phyloP scores from a whole-genome alignment of 1,284 basidiomycete genomes.

The Puccinia horiana region DNA sequence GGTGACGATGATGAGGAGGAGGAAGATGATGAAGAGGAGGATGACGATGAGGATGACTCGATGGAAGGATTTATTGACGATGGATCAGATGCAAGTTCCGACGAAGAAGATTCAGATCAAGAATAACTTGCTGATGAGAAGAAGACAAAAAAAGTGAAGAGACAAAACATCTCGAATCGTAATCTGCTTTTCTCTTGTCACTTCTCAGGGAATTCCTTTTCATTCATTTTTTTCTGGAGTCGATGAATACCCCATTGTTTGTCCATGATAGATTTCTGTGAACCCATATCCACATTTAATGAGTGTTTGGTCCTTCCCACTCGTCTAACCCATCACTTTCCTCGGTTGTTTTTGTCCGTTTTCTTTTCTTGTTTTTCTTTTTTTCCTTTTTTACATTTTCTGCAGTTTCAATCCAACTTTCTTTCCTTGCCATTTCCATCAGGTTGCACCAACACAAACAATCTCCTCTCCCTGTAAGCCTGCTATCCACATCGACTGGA shows the following conservation, averaged over 20 bases:
- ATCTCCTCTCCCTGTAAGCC: no score
- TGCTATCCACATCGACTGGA: no score
- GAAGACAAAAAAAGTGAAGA: neutral
- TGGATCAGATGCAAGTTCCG: constrained; percentile 52
- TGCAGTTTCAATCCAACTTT: neutral
- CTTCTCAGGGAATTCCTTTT: neutral
- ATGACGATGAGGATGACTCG: constrained; percentile 64
- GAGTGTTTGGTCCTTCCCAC: neutral
- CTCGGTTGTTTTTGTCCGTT: neutral
- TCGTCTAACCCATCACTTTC: neutral
- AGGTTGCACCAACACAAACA: neutral
- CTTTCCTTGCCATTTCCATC: neutral
- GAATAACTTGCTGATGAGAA: neutral
- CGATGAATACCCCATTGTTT: neutral
- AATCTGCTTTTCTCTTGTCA: neutral
- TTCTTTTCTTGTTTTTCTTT: neutral
- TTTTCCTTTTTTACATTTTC: neutral
- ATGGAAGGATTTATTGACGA: constrained; percentile 68
- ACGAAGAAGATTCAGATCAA: constrained; percentile 66
- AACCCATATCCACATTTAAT: neutral
- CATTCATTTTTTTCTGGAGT: neutral
- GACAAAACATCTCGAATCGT: neutral
- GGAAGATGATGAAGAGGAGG: constrained; percentile 60
- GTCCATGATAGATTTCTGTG: neutral
- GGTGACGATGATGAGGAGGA: constrained; percentile 53